Evolutionary conservation across 805 yeast genomes (phyloP), one percentile per base, ranked within the genome.

Genomic region (Wickerhamiella allomyrinae): DNA sequence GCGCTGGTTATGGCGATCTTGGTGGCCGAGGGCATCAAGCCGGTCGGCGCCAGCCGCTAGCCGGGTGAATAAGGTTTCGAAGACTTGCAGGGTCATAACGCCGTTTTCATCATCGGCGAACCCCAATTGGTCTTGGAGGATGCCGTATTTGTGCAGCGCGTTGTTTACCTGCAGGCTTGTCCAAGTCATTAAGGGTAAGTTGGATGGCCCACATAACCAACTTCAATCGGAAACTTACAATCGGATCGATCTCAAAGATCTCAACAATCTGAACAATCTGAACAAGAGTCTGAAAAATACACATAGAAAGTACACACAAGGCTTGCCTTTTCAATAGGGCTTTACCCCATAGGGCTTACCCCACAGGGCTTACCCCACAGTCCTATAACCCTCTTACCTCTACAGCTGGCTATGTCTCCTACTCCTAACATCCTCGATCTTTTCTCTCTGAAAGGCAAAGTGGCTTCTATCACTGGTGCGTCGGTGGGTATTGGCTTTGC

Each of bases 401-500:
- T 27, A 27, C 13, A n/a, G 17, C 8, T 14, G 31, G 31, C 17
- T 27, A 27, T 27, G 31, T 27, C 31, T 27, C 31, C 13, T 5
- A 25, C 29, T 27, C 31, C 13, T 5, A 25, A 11, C 55, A 75
- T 78, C 24, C 61, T 78, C 48, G 87, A 79, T 47, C 65, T 80
- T 49, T 82, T 84, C 60, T 77, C 83, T 3, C 68, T 84, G 46
- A 78, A 77, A 62, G 93, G 91, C 20, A 83, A 81, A 61, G 79
- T 77, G 13, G 89, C 93, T 22, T 74, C 82, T 4, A 73, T 83
- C 44, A 80, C 91, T 13, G 94, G 94, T 34, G 81, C 84, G 9
- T 76, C 87, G 14, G 69, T 79, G 37, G 94, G 94, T 24, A 82
- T 84, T 50, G 94, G 94, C 13, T 72, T 60, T 51, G 84, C 82